Percentiles rank a stretch among this genome's conserved stretches.
Evolutionary conservation across 2,329 filamentous ascomycete species (phyloP).

Genomic region (Coleophoma crateriformis): DNA sequence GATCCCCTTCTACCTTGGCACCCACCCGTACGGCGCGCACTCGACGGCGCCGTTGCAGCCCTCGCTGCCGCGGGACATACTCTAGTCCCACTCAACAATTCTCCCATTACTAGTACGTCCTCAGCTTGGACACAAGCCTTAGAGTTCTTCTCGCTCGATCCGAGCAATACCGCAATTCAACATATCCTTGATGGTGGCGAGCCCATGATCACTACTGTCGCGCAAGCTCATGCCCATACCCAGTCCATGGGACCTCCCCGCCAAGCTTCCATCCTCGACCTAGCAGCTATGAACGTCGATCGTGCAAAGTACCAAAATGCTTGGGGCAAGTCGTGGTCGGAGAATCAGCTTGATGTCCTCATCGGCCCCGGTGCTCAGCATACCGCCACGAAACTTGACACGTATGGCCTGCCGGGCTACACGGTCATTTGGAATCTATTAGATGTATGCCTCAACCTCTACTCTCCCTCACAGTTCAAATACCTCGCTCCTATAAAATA

Average conservation of each 20-base stretch:
- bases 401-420: constrained; percentile 37
- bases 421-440: constrained; percentile 45
- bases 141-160: not conserved
- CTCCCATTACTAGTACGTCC: not conserved
- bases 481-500: no score
- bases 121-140: not conserved
- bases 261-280: constrained; percentile 1
- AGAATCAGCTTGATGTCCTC: constrained; percentile 41
- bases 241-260: constrained; percentile 12
- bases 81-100: not conserved
- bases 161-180: not conserved
- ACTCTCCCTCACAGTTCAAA: no score
- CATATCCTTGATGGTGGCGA: not conserved
- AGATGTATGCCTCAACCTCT: constrained; percentile 32
- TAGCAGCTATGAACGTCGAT: constrained; percentile 4
- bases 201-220: not conserved
- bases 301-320: constrained; percentile 26
- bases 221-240: not conserved
- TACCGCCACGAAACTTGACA: constrained; percentile 47
- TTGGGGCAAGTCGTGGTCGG: constrained; percentile 36
- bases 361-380: constrained; percentile 40
- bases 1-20: constrained; percentile 24
- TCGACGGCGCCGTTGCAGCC: constrained; percentile 17
- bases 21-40: constrained; percentile 25
- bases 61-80: constrained; percentile 17